phyloP scores from a whole-genome alignment of 2,329 filamentous ascomycete species.

The Botryotinia narcissicola region DNA sequence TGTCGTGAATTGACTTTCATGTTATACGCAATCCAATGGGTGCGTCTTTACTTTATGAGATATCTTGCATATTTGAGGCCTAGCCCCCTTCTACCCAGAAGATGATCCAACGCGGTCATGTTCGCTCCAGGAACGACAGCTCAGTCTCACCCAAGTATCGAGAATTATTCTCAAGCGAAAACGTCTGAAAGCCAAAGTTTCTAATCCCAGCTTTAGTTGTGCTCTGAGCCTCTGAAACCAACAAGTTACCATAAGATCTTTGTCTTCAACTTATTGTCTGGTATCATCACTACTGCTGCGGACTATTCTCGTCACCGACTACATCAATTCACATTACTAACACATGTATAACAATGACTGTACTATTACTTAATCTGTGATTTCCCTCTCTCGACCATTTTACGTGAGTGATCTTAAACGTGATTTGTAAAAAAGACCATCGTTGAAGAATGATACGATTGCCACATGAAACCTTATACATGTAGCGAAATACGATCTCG shows the following conservation, averaged over 20 bases:
- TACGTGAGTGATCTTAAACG: too few species aligned
- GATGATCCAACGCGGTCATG: too few species aligned
- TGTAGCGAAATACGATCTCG: neutral
- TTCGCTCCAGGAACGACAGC: neutral
- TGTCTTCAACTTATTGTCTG: neutral
- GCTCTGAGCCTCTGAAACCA: neutral
- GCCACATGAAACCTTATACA: neutral
- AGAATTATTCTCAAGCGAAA: neutral
- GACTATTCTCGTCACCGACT: neutral
- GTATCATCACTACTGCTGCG: neutral
- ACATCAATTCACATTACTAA: neutral
- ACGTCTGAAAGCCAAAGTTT: too few species aligned
- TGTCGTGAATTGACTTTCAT: neutral
- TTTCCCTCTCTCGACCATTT: neutral
- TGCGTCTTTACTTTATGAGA: neutral
- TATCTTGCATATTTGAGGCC: rapidly evolving
- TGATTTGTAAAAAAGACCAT: neutral
- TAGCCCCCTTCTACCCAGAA: too few species aligned
- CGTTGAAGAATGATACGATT: neutral
- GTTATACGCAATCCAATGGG: neutral
- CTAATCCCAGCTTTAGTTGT: neutral
- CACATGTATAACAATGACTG: neutral
- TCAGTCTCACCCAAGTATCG: neutral
- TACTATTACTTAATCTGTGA: neutral
- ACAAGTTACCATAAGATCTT: rapidly evolving